Conservation (phyloP, 495 filamentous ascomycete genomes). For the Friedmanniomyces simplex region DNA sequence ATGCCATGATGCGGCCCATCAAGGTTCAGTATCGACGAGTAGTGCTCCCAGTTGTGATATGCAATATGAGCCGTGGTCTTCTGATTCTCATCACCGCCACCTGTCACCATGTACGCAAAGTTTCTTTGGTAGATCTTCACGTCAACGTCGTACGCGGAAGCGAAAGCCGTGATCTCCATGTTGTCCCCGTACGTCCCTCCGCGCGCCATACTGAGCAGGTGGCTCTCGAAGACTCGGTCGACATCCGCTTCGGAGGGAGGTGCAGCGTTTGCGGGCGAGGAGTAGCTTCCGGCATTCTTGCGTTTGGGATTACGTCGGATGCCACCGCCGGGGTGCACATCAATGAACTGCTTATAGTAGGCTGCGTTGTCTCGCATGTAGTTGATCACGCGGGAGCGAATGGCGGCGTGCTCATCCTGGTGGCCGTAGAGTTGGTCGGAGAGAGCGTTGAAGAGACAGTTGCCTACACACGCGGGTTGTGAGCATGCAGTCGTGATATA, state of each 20-base stretch:
- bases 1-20: slow-evolving; percentile 49
- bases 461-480: slow-evolving; percentile 38
- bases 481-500: slow-evolving; percentile 7
- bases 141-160: slow-evolving; percentile 48
- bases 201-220: slow-evolving; percentile 50
- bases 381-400: slow-evolving; percentile 50
- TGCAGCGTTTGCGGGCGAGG: slow-evolving; percentile 27
- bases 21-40: slow-evolving; percentile 58
- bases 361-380: slow-evolving; percentile 51
- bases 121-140: slow-evolving; percentile 52
- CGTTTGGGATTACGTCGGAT: slow-evolving; percentile 54
- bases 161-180: slow-evolving; percentile 61
- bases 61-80: slow-evolving; percentile 51
- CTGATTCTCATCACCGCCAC: slow-evolving; percentile 28
- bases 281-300: slow-evolving; percentile 41
- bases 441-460: slow-evolving; percentile 69
- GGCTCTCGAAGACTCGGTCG: slow-evolving; percentile 51
- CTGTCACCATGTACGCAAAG: slow-evolving; percentile 30
- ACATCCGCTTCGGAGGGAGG: slow-evolving; percentile 45
- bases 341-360: slow-evolving; percentile 59
- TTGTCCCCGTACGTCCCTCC: slow-evolving; percentile 61
- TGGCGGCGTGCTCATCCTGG: slow-evolving; percentile 45
- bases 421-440: slow-evolving; percentile 64
- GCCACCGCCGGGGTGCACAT: slow-evolving; percentile 45
- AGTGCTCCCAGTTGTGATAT: slow-evolving; percentile 72